Evolutionary conservation across 2,329 filamentous ascomycete genomes (phyloP), one percentile per base, ranked within the genome.

Genomic region (Phoma sp.): DNA sequence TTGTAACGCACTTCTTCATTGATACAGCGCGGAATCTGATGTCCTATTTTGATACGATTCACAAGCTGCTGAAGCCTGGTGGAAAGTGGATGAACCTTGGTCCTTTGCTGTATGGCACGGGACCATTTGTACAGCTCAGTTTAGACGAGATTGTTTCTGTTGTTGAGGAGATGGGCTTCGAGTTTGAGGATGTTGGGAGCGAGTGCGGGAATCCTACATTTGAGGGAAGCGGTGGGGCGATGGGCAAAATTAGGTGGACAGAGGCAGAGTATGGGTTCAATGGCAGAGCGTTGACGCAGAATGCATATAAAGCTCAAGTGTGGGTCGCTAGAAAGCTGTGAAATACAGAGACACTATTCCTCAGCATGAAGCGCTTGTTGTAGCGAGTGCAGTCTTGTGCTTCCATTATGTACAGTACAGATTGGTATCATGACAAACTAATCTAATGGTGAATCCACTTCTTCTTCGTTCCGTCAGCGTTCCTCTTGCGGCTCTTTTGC

Each of bases 1-100:
- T 86, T 0, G 67, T 84, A 0, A 85, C 84, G 0, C 78, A 84
- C 36, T 86, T 85, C 70, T 86, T 86, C 69, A 85, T 86, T 58
- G 84, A 86, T 61, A 86, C 83, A 0, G 83, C 84, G 0, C 77
- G 82, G 0, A 86, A 86, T 47, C 65, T 85, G 1, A 75, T 84
- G 65, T 71, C 63, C 0, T 86, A 86, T 55, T 73, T 86, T 5
- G 81, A 85, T 29, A 83, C 78, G 0, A 85, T 85, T 36, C 74
- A 80, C 42, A 66, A 66, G 0, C 60, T 83, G 0, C 73, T 86
- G 2, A 76, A 72, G 36, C 64, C 67, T 0, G 82, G 81, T 0
- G 83, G 83, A 0, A 65, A 74, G 29, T 85, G 83, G 83, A 68
- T 86, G 20, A 86, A 86, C 42, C 76, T 85, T 0, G 84, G 83